Percentiles rank a stretch among this genome's conserved stretches.
Conservation (phyloP, 2,329 filamentous ascomycete species). For the Fusarium subtropicale region DNA sequence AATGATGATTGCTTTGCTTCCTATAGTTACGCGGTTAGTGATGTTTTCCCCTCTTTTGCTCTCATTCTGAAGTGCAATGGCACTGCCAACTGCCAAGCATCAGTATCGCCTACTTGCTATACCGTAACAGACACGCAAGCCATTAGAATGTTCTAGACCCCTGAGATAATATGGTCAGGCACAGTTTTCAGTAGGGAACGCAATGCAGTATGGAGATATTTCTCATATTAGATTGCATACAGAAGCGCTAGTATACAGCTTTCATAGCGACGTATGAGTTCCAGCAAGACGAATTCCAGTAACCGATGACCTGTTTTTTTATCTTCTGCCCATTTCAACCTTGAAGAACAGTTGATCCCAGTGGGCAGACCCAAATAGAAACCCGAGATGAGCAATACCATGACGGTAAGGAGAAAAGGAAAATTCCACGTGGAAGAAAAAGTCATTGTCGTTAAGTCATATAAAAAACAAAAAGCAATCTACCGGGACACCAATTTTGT, state of each 20-base stretch:
- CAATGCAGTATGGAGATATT: background rate
- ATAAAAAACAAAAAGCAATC: conserved; percentile 41
- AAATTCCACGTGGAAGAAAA: conserved; percentile 17
- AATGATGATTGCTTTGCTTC: background rate
- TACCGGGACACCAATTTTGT: conserved; percentile 44
- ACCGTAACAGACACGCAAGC: background rate
- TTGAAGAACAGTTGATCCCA: background rate
- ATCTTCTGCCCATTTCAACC: background rate
- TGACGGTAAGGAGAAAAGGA: conserved; percentile 15
- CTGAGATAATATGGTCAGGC: too few species aligned
- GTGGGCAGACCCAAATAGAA: conserved; percentile 5
- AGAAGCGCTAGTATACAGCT: conserved; percentile 27
- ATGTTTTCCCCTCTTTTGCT: background rate
- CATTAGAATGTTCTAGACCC: background rate
- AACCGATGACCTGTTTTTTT: conserved; percentile 5
- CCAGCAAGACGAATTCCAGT: conserved; percentile 5
- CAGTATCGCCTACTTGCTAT: background rate
- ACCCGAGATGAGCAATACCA: conserved; percentile 8
- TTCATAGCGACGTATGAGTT: conserved; percentile 9
- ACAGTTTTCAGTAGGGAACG: background rate
- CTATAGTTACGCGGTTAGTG: background rate
- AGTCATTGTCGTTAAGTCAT: conserved; percentile 49
- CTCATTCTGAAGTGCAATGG: conserved; percentile 2
- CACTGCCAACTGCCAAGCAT: conserved; percentile 1
- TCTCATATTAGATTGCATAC: conserved; percentile 8